phyloP scores from a whole-genome alignment of 345 rosid genomes.

The Salix arbutifolia region DNA sequence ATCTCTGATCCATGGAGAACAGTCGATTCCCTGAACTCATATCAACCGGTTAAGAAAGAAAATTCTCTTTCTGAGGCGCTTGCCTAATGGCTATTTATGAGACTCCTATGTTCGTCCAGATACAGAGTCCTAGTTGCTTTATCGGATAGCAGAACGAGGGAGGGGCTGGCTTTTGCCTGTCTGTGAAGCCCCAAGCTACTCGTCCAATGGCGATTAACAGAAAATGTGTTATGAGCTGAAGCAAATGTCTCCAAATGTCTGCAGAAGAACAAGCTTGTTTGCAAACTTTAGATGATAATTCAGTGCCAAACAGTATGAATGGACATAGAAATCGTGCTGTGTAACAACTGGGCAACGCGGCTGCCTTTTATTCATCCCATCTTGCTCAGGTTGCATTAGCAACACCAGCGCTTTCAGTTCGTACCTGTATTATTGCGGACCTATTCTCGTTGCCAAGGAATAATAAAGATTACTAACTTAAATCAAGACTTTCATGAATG shows the following conservation, averaged over 20 bases:
- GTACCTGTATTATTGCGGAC: too few species aligned
- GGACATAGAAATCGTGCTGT: too few species aligned
- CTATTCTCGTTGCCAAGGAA: too few species aligned
- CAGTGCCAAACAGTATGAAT: not conserved
- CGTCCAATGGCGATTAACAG: not conserved
- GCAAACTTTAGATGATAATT: not conserved
- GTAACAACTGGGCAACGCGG: too few species aligned
- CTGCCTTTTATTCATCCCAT: too few species aligned
- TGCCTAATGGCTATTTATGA: not conserved
- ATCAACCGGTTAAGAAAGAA: not conserved
- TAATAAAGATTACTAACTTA: too few species aligned
- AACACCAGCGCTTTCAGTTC: too few species aligned
- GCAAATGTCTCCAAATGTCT: not conserved
- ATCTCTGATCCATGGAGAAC: not conserved
- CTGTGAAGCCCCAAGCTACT: not conserved
- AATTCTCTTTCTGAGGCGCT: not conserved
- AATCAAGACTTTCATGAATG: too few species aligned
- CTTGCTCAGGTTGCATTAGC: too few species aligned
- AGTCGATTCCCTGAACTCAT: not conserved
- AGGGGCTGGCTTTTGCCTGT: constrained; percentile 21
- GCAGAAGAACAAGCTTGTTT: not conserved
- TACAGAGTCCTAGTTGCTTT: not conserved
- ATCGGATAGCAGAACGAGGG: not conserved
- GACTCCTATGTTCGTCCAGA: not conserved
- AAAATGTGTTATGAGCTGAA: not conserved